These are phyloP conservation scores for Mycena olivaceomarginata DNA, from an alignment of 768 basidiomycete species.

Conservation along the genomic window DNA sequence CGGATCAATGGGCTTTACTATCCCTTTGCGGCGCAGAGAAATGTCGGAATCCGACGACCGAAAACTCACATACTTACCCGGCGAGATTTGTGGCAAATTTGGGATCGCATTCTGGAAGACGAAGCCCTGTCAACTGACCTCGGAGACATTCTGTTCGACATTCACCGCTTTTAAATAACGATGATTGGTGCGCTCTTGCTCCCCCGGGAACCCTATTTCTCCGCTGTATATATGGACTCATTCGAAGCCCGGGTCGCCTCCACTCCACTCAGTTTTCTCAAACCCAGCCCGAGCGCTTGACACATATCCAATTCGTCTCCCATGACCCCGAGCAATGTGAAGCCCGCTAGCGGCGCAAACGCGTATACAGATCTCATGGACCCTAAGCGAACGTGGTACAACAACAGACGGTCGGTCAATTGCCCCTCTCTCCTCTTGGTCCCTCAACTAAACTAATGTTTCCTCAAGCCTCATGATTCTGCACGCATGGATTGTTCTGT, in stretches of 20 bases:
- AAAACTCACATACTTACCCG: neutral
- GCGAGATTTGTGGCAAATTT: neutral
- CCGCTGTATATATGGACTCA: neutral
- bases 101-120: neutral
- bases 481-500: slow-evolving; percentile 81
- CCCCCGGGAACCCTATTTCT: neutral
- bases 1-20: no score
- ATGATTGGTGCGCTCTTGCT: neutral
- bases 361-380: slow-evolving; percentile 75
- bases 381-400: slow-evolving; percentile 84
- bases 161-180: neutral
- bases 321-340: slow-evolving; percentile 75
- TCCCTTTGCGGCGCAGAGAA: no score
- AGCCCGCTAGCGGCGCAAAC: slow-evolving; percentile 49
- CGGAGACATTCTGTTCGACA: neutral
- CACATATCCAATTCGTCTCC: slow-evolving; percentile 38
- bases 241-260: neutral
- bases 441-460: neutral
- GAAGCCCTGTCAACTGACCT: slow-evolving; percentile 6
- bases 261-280: no score
- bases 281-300: neutral
- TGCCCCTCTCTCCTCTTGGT: neutral
- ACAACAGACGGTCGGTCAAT: slow-evolving; percentile 77
- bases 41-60: no score
- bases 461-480: slow-evolving; percentile 72